Evolutionary conservation across 2,329 filamentous ascomycete species (phyloP).

Genomic region (Echinosphaeria canescens): DNA sequence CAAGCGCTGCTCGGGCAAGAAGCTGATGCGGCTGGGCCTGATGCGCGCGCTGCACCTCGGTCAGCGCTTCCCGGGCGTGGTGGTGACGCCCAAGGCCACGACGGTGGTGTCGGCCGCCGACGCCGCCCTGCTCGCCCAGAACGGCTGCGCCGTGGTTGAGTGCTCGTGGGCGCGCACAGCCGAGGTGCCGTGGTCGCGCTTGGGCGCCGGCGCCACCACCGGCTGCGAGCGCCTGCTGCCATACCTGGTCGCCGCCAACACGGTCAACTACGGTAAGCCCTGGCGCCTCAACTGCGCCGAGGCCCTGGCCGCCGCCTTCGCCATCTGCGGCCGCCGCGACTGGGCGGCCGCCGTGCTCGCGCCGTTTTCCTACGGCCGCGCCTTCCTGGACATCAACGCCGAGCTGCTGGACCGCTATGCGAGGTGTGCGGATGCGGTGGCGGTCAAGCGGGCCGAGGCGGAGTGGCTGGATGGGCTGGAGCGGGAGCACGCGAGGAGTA

Average conservation of each 20-base stretch:
- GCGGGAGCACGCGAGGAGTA: slow-evolving; percentile 65
- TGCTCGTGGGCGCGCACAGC: slow-evolving; percentile 88
- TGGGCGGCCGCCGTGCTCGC: slow-evolving; percentile 74
- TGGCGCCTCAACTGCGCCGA: slow-evolving; percentile 94
- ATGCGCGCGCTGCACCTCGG: slow-evolving; percentile 88
- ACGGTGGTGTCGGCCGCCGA: slow-evolving; percentile 69
- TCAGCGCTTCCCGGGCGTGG: slow-evolving; percentile 77
- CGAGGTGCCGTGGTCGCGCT: slow-evolving; percentile 77
- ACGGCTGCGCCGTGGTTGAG: slow-evolving; percentile 89
- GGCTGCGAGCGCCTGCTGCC: slow-evolving; percentile 81
- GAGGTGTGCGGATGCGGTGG: slow-evolving; percentile 59
- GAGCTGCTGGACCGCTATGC: slow-evolving; percentile 69
- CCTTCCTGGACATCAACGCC: slow-evolving; percentile 81
- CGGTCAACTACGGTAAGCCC: slow-evolving; percentile 91
- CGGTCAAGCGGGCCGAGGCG: slow-evolving; percentile 64
- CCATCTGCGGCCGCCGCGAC: slow-evolving; percentile 75
- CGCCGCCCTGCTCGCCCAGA: slow-evolving; percentile 58
- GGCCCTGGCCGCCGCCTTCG: slow-evolving; percentile 79
- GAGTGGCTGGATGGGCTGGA: slow-evolving; percentile 83
- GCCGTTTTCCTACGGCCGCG: slow-evolving; percentile 71
- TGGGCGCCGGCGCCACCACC: too few relatives aligned
- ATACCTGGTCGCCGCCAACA: slow-evolving; percentile 90
- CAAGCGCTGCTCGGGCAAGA: slow-evolving; percentile 89
- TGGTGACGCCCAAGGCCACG: slow-evolving; percentile 91
- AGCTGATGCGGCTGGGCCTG: slow-evolving; percentile 73